Evolutionary conservation across 495 filamentous ascomycete genomes (phyloP).

Genomic region (Xylaria flabelliformis): DNA sequence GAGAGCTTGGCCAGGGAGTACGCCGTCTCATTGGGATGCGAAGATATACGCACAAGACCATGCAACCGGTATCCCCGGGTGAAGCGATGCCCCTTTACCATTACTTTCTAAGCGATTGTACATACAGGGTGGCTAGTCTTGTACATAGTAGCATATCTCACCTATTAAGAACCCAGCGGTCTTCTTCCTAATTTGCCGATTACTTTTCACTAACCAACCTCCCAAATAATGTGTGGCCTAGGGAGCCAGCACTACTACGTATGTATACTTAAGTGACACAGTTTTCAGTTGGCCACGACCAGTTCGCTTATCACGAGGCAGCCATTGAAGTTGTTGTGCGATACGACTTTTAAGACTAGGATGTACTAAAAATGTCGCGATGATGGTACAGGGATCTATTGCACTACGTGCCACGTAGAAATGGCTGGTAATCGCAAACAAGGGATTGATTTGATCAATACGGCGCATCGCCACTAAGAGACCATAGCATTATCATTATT

Average conservation of each 20-base stretch:
- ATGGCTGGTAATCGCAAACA: background rate
- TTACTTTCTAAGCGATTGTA: background rate
- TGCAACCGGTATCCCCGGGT: background rate
- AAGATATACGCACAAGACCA: background rate
- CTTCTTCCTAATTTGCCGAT: background rate
- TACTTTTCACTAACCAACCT: background rate
- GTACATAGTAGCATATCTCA: background rate
- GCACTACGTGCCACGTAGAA: slow-evolving; percentile 2
- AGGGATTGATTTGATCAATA: background rate
- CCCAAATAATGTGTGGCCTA: background rate
- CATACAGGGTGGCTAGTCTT: background rate
- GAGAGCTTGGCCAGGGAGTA: background rate
- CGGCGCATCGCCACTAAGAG: background rate
- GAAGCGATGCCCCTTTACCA: slow-evolving; percentile 5
- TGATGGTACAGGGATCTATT: slow-evolving; percentile 1
- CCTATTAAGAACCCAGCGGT: too few relatives aligned
- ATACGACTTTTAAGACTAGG: background rate
- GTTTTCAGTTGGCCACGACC: background rate
- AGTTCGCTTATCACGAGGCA: background rate
- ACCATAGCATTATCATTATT: background rate
- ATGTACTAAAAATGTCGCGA: background rate
- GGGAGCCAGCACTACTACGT: background rate
- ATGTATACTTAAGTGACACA: background rate
- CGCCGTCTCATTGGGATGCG: background rate
- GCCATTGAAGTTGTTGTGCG: background rate